Percentiles rank a stretch among this genome's conserved stretches.
These are phyloP conservation scores for Phaeosphaeria sp. DNA, from an alignment of 2,329 filamentous ascomycete genomes.

Conservation along the genomic window DNA sequence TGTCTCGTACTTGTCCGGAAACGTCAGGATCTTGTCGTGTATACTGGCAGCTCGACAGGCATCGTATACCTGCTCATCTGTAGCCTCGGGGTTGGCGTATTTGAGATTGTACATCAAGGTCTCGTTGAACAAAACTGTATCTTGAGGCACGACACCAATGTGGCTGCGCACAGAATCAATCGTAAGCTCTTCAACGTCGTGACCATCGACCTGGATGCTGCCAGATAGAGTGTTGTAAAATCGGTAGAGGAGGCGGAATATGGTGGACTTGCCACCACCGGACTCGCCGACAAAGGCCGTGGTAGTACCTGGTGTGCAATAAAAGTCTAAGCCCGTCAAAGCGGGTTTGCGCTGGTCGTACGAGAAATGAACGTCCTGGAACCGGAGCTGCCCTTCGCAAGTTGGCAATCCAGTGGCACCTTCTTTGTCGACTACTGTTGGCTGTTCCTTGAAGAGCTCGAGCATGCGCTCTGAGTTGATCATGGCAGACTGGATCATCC, in stretches of 20 bases:
- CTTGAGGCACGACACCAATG: slow-evolving; percentile 96
- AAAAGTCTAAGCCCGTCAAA: slow-evolving; percentile 81
- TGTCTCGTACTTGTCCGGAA: slow-evolving; percentile 86
- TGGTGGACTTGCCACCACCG: slow-evolving; percentile 93
- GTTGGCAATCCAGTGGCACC: slow-evolving; percentile 66
- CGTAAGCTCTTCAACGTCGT: slow-evolving; percentile 82
- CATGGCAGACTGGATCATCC: slow-evolving; percentile 94
- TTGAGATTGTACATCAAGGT: slow-evolving; percentile 92
- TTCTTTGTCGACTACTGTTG: slow-evolving; percentile 82
- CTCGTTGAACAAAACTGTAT: slow-evolving; percentile 95
- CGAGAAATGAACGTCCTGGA: slow-evolving; percentile 87
- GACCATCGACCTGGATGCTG: slow-evolving; percentile 81
- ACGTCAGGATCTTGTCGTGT: slow-evolving; percentile 87
- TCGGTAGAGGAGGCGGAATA: slow-evolving; percentile 93
- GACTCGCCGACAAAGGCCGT: slow-evolving; percentile 97
- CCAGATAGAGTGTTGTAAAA: slow-evolving; percentile 90
- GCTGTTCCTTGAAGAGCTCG: slow-evolving; percentile 94
- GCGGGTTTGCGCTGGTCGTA: slow-evolving; percentile 89
- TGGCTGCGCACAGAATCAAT: slow-evolving; percentile 91
- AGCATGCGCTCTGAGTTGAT: slow-evolving; percentile 95
- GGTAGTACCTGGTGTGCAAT: slow-evolving; percentile 86
- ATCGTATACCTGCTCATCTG: slow-evolving; percentile 79
- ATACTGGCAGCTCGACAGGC: slow-evolving; percentile 89
- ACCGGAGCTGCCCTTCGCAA: slow-evolving; percentile 83
- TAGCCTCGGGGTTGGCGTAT: slow-evolving; percentile 82